A percentile compares a stretch with the other conserved stretches of the same genome.
These are phyloP conservation scores for Catunica adiposa DNA, from an alignment of 2,329 filamentous ascomycete genomes.

Conservation along the genomic window DNA sequence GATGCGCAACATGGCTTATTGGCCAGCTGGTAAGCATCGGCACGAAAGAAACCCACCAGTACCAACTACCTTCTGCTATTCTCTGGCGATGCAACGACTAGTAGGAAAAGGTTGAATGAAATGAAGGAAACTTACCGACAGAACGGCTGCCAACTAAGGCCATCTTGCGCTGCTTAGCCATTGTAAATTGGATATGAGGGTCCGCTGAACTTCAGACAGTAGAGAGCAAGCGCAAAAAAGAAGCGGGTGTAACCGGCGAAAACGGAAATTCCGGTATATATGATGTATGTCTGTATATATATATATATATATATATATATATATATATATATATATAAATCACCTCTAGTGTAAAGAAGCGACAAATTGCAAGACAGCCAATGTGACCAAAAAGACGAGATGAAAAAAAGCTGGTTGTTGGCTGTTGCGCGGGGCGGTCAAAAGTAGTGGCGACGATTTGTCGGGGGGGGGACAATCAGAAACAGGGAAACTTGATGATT, in stretches of 20 bases:
- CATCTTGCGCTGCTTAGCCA: conserved; percentile 77
- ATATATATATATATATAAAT: too few species aligned
- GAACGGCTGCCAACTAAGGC: conserved; percentile 90
- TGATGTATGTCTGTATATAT: too few species aligned
- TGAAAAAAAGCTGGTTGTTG: background rate
- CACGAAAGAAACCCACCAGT: background rate
- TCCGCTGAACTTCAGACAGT: too few species aligned
- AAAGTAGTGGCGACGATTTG: background rate
- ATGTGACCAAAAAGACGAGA: background rate
- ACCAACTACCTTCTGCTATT: background rate
- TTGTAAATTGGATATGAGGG: conserved; percentile 20
- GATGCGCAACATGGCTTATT: too few species aligned
- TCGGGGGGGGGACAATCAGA: background rate
- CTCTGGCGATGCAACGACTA: background rate
- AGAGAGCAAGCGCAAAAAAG: background rate
- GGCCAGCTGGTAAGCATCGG: too few species aligned
- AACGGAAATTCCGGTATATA: background rate
- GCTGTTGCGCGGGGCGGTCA: too few species aligned
- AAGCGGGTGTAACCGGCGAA: background rate
- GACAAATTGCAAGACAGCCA: background rate
- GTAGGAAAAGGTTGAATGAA: background rate
- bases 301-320: background rate
- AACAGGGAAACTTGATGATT: background rate
- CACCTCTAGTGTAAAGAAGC: background rate
- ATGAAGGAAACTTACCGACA: conserved; percentile 38